Base-by-base conservation (phyloP, 2,329 filamentous ascomycete genomes). In the Sporothrix humicola region DNA sequence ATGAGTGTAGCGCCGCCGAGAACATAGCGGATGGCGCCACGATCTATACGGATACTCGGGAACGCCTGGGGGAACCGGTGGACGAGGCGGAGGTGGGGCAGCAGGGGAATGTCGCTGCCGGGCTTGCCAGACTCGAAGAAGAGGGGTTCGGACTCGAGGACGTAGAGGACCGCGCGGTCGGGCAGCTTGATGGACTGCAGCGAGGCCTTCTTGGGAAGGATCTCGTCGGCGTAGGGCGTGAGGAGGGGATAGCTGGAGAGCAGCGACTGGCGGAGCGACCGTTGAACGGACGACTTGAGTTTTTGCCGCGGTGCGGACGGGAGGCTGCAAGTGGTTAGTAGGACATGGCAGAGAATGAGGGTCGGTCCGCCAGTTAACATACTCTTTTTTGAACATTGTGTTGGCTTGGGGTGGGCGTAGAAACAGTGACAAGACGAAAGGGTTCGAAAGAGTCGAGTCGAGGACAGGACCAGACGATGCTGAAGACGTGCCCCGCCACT, bases 21-120 rank as follows among this genome's bases (percentile, higher is more conserved):
- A 37, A 99, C 95, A 84, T 99, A 99, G 75, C 96, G 93, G 80
- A 99, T 98, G 5, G 96, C 96, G 75, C 96, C 96, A 69, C 96
- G 90, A 82, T 99, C 96, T 82, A 98, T 97, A 74, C 95, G 92
- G 73, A 99, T 87, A 71, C 89, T 92, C 20, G 93, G 91, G 81
- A 99, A 95, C 74, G 90, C 92, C 77, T 90, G 85, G 10, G 96
- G 96, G 84, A 95, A 98, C 78, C 92, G 89, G 86, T 99, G 96
- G 52, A 99, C 90, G 79, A 98, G 90, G 66, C 89, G 89, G 13
- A 99, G 90, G 82, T 98, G 96, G 0, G 96, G 96, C 74, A 98
- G 88, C 73, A 97, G 88, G 2, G 91, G 88, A 78, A 58, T 26
- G 75, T 73, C 73, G 72, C 31, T 68, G 44, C 74, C 74, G 2